Base-by-base conservation (phyloP, 2,329 filamentous ascomycete genomes). In the Monosporascus sp. region DNA sequence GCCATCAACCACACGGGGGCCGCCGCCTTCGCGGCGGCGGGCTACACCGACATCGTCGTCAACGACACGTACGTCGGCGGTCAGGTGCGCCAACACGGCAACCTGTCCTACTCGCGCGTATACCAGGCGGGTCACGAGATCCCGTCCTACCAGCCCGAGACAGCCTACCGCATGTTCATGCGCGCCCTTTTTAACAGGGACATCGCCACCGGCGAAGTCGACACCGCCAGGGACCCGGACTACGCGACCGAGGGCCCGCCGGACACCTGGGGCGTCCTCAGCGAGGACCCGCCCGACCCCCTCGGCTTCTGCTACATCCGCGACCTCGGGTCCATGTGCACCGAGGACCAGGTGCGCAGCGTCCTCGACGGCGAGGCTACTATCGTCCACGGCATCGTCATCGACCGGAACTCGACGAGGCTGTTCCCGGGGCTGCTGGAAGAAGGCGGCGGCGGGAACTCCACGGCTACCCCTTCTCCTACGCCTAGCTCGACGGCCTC, bases 81-180 rank as follows among this genome's bases (percentile, higher is more conserved):
- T 2, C 79, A 82, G 57, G 86, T 88, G 0, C 77, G 87, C 1
- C 86, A 90, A 64, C 82, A 80, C 59, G 86, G 85, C 15, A 89
- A 89, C 60, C 76, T 83, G 57, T 81, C 77, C 11, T 85, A 85
- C 67, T 77, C 78, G 36, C 74, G 82, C 0, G 76, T 85, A 4
- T 84, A 79, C 61, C 72, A 84, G 60, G 74, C 80, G 9, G 81
- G 82, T 1, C 81, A 84, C 61, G 75, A 81, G 64, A 73, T 81
- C 14, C 77, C 78, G 0, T 73, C 73, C 27, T 77, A 78, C 60
- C 78, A 81, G 65, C 79, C 78, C 24, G 66, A 74, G 50, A 74
- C 77, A 2, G 67, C 77, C 2, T 71, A 78, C 60, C 70, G 72
- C 54, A 66, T 80, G 54, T 83, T 82, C 59, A 72, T 74, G 50